These are phyloP conservation scores for Drechslera avenae DNA, from an alignment of 2,329 filamentous ascomycete species.

Conservation along the genomic window DNA sequence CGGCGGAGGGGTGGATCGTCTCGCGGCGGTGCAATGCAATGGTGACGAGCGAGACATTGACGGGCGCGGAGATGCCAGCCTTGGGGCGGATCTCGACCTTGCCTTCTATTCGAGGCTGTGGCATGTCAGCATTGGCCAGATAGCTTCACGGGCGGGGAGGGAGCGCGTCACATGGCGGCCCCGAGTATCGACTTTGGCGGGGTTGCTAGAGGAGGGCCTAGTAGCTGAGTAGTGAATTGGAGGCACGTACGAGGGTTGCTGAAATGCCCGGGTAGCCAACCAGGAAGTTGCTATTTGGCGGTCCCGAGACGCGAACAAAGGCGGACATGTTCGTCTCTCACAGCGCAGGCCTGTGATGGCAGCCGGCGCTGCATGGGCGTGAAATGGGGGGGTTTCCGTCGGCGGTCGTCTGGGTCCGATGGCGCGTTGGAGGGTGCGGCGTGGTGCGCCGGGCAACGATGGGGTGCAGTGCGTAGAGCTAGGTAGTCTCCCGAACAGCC, in stretches of 20 bases:
- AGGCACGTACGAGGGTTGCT: slow-evolving; percentile 81
- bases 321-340: slow-evolving; percentile 59
- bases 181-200: neutral
- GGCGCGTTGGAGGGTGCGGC: slow-evolving; percentile 12
- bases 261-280: slow-evolving; percentile 98
- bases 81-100: slow-evolving; percentile 94
- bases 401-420: slow-evolving; percentile 4
- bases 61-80: slow-evolving; percentile 83
- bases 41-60: slow-evolving; percentile 88
- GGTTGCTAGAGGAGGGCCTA: too few species aligned
- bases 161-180: slow-evolving; percentile 3
- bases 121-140: slow-evolving; percentile 32
- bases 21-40: slow-evolving; percentile 93
- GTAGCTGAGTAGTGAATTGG: neutral
- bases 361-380: slow-evolving; percentile 46
- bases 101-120: slow-evolving; percentile 91
- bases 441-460: slow-evolving; percentile 15
- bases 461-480: slow-evolving; percentile 16
- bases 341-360: slow-evolving; percentile 43
- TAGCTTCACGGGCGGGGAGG: too few species aligned
- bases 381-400: slow-evolving; percentile 21
- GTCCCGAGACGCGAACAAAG: slow-evolving; percentile 94
- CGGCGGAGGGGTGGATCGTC: slow-evolving; percentile 94
- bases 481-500: slow-evolving; percentile 30
- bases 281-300: slow-evolving; percentile 94